Conservation (phyloP, 768 basidiomycete species). For the button mushroom (Agaricus bisporus) region DNA sequence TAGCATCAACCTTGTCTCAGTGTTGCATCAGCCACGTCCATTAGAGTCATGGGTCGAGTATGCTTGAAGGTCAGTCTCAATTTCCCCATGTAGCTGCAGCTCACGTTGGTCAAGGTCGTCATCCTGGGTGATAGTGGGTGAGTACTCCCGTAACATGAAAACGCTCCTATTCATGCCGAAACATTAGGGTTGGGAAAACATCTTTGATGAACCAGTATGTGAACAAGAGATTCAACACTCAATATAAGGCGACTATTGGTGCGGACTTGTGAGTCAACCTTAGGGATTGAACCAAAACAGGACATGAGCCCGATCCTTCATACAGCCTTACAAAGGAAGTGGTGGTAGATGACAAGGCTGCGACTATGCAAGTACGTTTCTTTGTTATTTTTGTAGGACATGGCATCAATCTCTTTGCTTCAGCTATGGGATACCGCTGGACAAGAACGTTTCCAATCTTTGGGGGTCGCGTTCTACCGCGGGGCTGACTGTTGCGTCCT, state of each 20-base stretch:
- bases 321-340: conserved; percentile 93
- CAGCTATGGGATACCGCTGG: conserved; percentile 99
- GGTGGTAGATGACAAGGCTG: conserved; percentile 95
- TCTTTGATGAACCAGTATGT: conserved; percentile 99
- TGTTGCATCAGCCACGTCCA: conserved; percentile 16
- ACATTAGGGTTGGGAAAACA: conserved; percentile 91
- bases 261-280: conserved; percentile 78
- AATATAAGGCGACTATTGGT: conserved; percentile 99
- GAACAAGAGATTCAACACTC: conserved; percentile 98
- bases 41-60: conserved; percentile 75
- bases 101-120: conserved; percentile 64
- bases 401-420: neutral
- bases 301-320: conserved; percentile 13
- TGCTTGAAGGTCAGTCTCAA: conserved; percentile 61
- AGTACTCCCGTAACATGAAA: conserved; percentile 20
- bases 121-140: conserved; percentile 97
- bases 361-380: conserved; percentile 88
- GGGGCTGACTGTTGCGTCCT: conserved; percentile 99
- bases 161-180: conserved; percentile 13
- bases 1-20: neutral
- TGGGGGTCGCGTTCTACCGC: conserved; percentile 98
- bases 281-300: conserved; percentile 12
- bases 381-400: neutral
- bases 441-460: conserved; percentile 98
- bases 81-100: neutral